Evolutionary conservation across 495 filamentous ascomycete genomes (phyloP).

Genomic region (Hypoxylon fragiforme): DNA sequence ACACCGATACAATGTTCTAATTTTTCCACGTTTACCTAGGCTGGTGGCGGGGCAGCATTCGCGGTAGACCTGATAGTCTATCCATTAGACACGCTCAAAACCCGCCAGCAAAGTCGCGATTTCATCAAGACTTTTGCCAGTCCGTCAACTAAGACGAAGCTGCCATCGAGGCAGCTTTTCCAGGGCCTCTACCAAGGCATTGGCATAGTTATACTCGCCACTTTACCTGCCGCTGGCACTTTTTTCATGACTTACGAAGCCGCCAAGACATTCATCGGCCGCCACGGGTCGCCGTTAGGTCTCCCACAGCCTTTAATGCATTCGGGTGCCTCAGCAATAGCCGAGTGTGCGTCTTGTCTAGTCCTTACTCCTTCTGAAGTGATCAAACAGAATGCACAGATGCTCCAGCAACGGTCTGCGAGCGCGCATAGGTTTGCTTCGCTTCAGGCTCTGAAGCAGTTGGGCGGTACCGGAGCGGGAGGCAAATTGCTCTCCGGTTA

Average conservation of each 20-base stretch:
- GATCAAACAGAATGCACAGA: slow-evolving; percentile 91
- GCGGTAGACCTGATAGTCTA: slow-evolving; percentile 80
- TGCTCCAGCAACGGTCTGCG: slow-evolving; percentile 45
- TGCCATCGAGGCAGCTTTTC: slow-evolving; percentile 57
- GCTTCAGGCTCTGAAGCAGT: slow-evolving; percentile 46
- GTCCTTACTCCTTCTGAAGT: slow-evolving; percentile 90
- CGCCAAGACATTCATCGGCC: slow-evolving; percentile 58
- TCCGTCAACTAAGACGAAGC: slow-evolving; percentile 55
- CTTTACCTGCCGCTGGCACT: slow-evolving; percentile 80
- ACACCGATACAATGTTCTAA: slow-evolving; percentile 2
- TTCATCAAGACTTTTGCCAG: slow-evolving; percentile 63
- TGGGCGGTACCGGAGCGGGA: slow-evolving; percentile 37
- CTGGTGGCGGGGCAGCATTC: slow-evolving; percentile 80
- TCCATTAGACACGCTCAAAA: slow-evolving; percentile 85
- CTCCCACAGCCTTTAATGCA: slow-evolving; percentile 69
- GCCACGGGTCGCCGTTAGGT: slow-evolving; percentile 36
- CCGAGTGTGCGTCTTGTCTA: slow-evolving; percentile 78
- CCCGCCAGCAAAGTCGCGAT: slow-evolving; percentile 76
- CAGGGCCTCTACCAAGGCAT: slow-evolving; percentile 85
- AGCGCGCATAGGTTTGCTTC: slow-evolving; percentile 41
- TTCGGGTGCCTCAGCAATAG: slow-evolving; percentile 69
- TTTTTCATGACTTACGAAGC: slow-evolving; percentile 93
- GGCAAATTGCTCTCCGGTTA: slow-evolving; percentile 74
- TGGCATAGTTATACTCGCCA: slow-evolving; percentile 84
- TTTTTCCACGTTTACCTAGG: too few species aligned